These are phyloP conservation scores for Wallemia mellicola DNA, from an alignment of 1,284 basidiomycete species.

Conservation along the genomic window DNA sequence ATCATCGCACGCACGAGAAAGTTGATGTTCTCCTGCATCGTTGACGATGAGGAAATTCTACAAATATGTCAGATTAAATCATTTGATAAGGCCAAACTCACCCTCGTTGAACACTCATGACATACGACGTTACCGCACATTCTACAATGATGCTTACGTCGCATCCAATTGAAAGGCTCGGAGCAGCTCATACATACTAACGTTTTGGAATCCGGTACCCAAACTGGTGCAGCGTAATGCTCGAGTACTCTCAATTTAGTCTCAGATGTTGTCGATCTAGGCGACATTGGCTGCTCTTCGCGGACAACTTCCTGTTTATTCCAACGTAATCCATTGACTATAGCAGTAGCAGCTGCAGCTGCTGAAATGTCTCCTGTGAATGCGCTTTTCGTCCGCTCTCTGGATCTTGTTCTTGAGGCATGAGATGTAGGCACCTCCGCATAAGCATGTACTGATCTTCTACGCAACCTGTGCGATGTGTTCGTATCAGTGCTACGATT, in stretches of 20 bases:
- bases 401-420: not conserved
- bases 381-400: not conserved
- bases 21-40: constrained; percentile 25
- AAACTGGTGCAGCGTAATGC: constrained; percentile 66
- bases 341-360: not conserved
- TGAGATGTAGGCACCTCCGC: not conserved
- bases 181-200: constrained; percentile 56
- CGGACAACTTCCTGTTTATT: constrained; percentile 5
- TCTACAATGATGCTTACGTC: constrained; percentile 63
- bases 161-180: constrained; percentile 41
- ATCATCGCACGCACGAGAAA: constrained; percentile 38
- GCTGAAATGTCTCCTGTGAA: not conserved
- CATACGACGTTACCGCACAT: constrained; percentile 69
- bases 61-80: too few relatives aligned
- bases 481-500: not conserved
- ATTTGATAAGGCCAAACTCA: constrained; percentile 13
- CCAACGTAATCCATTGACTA: constrained; percentile 9
- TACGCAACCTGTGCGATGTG: not conserved
- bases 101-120: constrained; percentile 44
- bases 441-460: not conserved
- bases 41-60: constrained; percentile 10
- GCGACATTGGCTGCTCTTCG: constrained; percentile 11
- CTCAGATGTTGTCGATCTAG: not conserved
- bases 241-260: constrained; percentile 24
- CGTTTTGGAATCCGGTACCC: constrained; percentile 62